A percentile compares a stretch with the other conserved stretches of the same genome.
Conservation (phyloP, 2,329 filamentous ascomycete genomes). For the Tolypocladium ovalisporum region DNA sequence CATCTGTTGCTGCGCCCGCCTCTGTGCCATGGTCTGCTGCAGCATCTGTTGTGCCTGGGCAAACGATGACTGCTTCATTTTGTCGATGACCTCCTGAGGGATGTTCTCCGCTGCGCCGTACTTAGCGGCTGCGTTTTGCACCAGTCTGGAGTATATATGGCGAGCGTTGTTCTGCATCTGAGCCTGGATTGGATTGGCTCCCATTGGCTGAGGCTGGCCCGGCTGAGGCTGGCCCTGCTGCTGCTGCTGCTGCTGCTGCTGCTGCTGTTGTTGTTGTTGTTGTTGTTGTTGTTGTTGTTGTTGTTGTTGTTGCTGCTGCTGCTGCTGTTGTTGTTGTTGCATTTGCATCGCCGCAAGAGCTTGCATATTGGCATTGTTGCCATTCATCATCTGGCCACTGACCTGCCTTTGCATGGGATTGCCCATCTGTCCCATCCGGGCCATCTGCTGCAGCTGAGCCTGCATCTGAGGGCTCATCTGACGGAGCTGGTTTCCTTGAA, state of each 20-base stretch:
- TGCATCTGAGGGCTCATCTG: conserved; percentile 27
- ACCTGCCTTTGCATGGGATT: conserved; percentile 27
- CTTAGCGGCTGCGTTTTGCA: conserved; percentile 20
- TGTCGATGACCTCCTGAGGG: conserved; percentile 32
- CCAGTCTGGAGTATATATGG: conserved; percentile 26
- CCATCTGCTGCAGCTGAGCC: conserved; percentile 26
- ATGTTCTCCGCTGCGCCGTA: conserved; percentile 33
- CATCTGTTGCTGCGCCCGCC: conserved; percentile 21
- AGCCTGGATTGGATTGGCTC: conserved; percentile 15
- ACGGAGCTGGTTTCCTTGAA: conserved; percentile 16
- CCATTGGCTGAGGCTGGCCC: conserved; percentile 22
- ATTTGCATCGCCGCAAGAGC: conserved; percentile 25
- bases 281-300: conserved; percentile 18
- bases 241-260: conserved; percentile 19
- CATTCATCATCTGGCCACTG: conserved; percentile 29
- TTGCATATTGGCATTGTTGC: conserved; percentile 27
- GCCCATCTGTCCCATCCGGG: conserved; percentile 23
- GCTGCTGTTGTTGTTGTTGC: conserved; percentile 20
- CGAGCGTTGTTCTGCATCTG: conserved; percentile 23
- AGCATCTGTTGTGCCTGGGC: conserved; percentile 25
- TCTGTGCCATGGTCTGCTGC: conserved; percentile 19
- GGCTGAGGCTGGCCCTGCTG: conserved; percentile 15
- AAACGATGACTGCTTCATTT: conserved; percentile 31
- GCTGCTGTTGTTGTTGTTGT: conserved; percentile 19
- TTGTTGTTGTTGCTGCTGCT: conserved; percentile 20